A percentile compares a stretch with the other conserved stretches of the same genome.
These are phyloP conservation scores for Fraxinus baroniana DNA, from an alignment of 305 asterid species.

Conservation along the genomic window DNA sequence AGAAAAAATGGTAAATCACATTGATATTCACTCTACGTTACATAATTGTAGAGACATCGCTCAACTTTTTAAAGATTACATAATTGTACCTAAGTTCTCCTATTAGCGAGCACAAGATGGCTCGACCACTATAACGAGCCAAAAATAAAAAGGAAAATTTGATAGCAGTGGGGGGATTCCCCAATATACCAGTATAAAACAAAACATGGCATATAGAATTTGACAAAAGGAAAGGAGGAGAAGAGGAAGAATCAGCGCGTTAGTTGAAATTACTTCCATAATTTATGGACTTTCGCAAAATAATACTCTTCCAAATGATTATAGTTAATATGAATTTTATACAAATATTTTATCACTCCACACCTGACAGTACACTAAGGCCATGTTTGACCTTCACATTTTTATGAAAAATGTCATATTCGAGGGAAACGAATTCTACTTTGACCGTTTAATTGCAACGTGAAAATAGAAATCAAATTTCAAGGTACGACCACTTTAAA, in stretches of 20 bases:
- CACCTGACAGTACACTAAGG: constrained; percentile 6
- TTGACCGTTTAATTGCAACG: too few species aligned
- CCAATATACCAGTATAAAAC: not conserved
- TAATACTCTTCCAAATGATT: not conserved
- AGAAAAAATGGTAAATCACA: not conserved
- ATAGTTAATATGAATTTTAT: not conserved
- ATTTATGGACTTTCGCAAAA: not conserved
- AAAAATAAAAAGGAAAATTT: not conserved
- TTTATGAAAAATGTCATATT: too few species aligned
- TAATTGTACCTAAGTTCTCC: not conserved
- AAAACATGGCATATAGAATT: not conserved
- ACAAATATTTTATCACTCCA: not conserved
- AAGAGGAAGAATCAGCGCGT: not conserved
- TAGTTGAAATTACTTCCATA: not conserved
- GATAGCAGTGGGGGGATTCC: not conserved
- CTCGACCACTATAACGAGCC: not conserved
- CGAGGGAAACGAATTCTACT: too few species aligned
- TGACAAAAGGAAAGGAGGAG: not conserved
- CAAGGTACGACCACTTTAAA: too few species aligned
- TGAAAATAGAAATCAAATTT: too few species aligned
- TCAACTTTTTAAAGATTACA: not conserved
- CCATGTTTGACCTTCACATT: too few species aligned
- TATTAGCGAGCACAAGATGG: not conserved
- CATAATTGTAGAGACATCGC: not conserved
- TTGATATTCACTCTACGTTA: not conserved